Evolutionary conservation across 2,329 filamentous ascomycete genomes (phyloP).

Genomic region (Phyllosticta capitalensis): DNA sequence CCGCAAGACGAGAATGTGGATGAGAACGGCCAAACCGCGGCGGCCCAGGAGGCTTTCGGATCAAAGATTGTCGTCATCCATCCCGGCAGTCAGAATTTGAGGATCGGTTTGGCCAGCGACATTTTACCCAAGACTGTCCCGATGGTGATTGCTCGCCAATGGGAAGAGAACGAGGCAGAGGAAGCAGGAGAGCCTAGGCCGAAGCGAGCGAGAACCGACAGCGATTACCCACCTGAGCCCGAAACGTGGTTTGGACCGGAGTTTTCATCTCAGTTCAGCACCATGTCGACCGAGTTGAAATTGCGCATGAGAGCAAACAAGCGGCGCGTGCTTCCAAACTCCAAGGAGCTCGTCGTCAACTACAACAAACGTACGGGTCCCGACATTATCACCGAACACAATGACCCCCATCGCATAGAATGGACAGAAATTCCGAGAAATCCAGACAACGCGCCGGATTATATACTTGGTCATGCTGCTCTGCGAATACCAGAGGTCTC

Average conservation of each 20-base stretch:
- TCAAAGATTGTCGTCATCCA: slow-evolving; percentile 94
- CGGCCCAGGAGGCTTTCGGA: slow-evolving; percentile 50
- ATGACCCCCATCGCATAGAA: slow-evolving; percentile 85
- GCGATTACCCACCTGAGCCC: slow-evolving; percentile 50
- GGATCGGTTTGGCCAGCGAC: slow-evolving; percentile 92
- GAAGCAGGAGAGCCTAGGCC: slow-evolving; percentile 71
- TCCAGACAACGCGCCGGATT: slow-evolving; percentile 54
- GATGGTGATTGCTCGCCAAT: slow-evolving; percentile 79
- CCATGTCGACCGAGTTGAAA: slow-evolving; percentile 80
- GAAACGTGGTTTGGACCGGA: slow-evolving; percentile 79
- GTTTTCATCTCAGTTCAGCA: slow-evolving; percentile 59
- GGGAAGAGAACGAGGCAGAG: slow-evolving; percentile 71
- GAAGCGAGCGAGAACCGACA: slow-evolving; percentile 52
- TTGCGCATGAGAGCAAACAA: slow-evolving; percentile 87
- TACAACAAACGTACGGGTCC: slow-evolving; percentile 79
- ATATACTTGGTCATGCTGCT: slow-evolving; percentile 73
- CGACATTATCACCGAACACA: slow-evolving; percentile 86
- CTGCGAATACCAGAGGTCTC: slow-evolving; percentile 84
- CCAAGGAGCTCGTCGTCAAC: slow-evolving; percentile 88
- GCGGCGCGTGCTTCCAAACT: slow-evolving; percentile 91
- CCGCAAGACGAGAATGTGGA: slow-evolving; percentile 22
- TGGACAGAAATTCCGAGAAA: slow-evolving; percentile 75
- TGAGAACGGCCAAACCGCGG: slow-evolving; percentile 21
- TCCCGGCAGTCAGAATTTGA: slow-evolving; percentile 86
- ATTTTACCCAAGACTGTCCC: slow-evolving; percentile 88